Conservation (phyloP, 768 basidiomycete species). For the Lactarius akahatsu region DNA sequence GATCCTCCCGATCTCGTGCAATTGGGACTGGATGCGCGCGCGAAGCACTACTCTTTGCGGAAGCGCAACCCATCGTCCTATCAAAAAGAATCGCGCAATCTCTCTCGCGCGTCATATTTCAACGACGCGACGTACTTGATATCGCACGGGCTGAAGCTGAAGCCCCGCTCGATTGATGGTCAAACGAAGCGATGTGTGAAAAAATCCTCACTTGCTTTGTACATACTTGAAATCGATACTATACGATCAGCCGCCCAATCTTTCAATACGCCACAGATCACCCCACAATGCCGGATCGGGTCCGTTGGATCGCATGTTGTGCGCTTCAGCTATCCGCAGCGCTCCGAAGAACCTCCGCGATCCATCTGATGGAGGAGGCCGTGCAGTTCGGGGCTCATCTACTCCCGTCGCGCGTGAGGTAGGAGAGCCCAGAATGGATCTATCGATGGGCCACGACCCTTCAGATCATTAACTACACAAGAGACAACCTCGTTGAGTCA, state of each 20-base stretch:
- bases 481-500: not conserved
- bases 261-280: conserved; percentile 3
- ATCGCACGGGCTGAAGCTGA: not conserved
- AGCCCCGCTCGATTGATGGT: not conserved
- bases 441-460: not conserved
- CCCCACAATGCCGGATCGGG: not conserved
- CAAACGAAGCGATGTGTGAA: not conserved
- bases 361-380: not conserved
- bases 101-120: not conserved
- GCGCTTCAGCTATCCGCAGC: not conserved
- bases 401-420: not conserved
- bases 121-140: not conserved
- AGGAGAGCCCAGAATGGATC: not conserved
- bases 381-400: not conserved
- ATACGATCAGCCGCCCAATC: not conserved
- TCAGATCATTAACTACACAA: not conserved
- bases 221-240: not conserved
- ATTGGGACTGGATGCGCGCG: not conserved
- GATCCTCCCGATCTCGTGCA: not conserved
- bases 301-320: not conserved
- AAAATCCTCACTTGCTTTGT: not conserved
- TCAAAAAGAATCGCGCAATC: too few relatives aligned
- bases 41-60: not conserved
- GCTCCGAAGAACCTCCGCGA: not conserved
- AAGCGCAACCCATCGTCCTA: not conserved